Conservation (phyloP, 2,329 filamentous ascomycete species). For the Fusarium aywerte region DNA sequence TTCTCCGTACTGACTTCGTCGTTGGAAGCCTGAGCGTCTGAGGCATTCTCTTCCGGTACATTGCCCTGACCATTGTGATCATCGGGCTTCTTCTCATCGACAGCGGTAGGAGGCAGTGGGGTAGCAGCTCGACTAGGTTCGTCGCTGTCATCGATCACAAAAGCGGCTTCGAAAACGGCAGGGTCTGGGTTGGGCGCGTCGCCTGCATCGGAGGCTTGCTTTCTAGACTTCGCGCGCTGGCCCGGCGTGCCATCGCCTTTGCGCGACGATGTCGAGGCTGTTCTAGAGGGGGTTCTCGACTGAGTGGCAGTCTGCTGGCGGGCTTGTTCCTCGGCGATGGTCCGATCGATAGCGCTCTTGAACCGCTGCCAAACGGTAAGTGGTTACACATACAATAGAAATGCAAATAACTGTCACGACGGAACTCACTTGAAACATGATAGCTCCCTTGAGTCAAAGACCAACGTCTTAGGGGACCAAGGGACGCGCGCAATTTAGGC, state of each 20-base stretch:
- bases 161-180: constrained; percentile 86
- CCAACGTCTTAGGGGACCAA: constrained; percentile 34
- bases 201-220: constrained; percentile 50
- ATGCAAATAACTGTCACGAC: neutral
- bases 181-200: constrained; percentile 75
- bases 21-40: constrained; percentile 8
- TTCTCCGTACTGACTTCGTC: constrained; percentile 39
- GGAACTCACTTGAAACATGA: constrained; percentile 50
- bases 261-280: constrained; percentile 52
- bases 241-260: constrained; percentile 53
- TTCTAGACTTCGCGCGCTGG: constrained; percentile 54
- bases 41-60: constrained; percentile 35
- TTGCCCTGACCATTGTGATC: constrained; percentile 27
- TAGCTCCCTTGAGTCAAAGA: constrained; percentile 37
- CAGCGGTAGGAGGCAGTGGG: constrained; percentile 57
- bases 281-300: constrained; percentile 56
- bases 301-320: constrained; percentile 70
- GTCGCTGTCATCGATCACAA: constrained; percentile 87
- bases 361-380: constrained; percentile 68
- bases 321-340: constrained; percentile 91
- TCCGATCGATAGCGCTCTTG: constrained; percentile 84
- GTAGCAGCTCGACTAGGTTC: constrained; percentile 71
- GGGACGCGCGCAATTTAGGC: constrained; percentile 27
- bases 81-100: constrained; percentile 50
- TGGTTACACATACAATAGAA: neutral